A percentile compares a stretch with the other conserved stretches of the same genome.
Evolutionary conservation across 225 moss, liverwort and hornwort species (phyloP).

Genomic region (Straminergon stramineum): DNA sequence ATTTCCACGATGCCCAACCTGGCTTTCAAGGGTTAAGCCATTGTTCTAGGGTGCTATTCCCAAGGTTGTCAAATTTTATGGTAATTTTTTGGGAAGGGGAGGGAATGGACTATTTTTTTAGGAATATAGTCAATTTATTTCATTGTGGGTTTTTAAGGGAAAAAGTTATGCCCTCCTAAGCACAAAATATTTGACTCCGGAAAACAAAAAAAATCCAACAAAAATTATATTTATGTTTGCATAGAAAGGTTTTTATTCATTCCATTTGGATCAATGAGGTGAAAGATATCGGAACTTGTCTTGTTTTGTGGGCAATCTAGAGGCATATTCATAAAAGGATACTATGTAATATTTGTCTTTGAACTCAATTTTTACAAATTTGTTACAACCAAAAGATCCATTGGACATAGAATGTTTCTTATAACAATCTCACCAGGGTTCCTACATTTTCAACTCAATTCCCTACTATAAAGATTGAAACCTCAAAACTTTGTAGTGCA

Average conservation of each 20-base stretch:
- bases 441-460: background rate
- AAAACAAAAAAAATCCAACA: too few relatives aligned
- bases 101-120: background rate
- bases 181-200: rapidly evolving
- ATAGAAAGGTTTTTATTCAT: background rate
- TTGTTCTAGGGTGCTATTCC: background rate
- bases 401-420: background rate
- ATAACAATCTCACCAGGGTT: background rate
- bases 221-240: background rate
- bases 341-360: background rate
- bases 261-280: background rate
- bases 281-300: background rate
- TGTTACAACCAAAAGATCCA: background rate
- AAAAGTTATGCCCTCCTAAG: background rate
- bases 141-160: background rate
- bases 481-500: too few relatives aligned
- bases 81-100: background rate
- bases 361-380: background rate
- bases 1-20: too few relatives aligned
- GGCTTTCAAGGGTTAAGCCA: too few relatives aligned
- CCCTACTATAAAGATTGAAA: background rate
- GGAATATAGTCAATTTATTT: background rate
- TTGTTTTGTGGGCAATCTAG: background rate
- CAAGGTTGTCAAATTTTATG: background rate
- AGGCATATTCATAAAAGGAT: background rate